Evolutionary conservation across 805 yeast genomes (phyloP), one percentile per base, ranked within the genome.

Genomic region (Suhomyces faveliae): DNA sequence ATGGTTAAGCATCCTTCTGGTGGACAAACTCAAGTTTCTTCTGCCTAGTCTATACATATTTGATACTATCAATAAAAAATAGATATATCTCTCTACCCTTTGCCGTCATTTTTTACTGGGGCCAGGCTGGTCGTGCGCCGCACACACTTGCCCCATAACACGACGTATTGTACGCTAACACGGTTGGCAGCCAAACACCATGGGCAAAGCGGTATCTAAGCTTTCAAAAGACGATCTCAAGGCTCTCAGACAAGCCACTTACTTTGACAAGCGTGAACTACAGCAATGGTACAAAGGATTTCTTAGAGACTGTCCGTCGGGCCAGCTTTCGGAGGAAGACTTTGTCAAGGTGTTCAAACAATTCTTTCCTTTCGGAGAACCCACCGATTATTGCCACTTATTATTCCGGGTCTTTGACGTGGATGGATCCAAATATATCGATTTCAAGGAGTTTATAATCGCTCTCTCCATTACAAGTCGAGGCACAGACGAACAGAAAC

Each of bases 241-340:
- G 45, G 83, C 85, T 46, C 79, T 94, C 50, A 87, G 86, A 63
- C 84, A 82, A 61, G 85, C 90, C 20, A 94, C 99, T 0, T 86
- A 89, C 59, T 94, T 94, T 62, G 96, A 92, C 61, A 83, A 91
- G 46, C 78, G 96, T 54, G 99, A 94, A 63, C 78, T 94, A 39
- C 98, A 94, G 66, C 99, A 92, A 63, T 94, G 99, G 99, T 92
- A 92, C 63, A 92, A 92, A 63, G 98, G 98, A 2, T 94, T 94
- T 59, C 73, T 86, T 37, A 78, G 97, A 61, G 99, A 94, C 65
- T 92, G 97, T 64, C 97, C 97, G 1, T 76, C 82, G 27, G 98
- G 98, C 0, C 91, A 85, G 63, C 74, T 94, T 22, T 81, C 90
- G 2, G 86, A 85, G 59, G 88, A 85, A 42, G 98, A 94, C 61